Evolutionary conservation across 768 basidiomycete species (phyloP).

Genomic region (Phylloporus sp.): DNA sequence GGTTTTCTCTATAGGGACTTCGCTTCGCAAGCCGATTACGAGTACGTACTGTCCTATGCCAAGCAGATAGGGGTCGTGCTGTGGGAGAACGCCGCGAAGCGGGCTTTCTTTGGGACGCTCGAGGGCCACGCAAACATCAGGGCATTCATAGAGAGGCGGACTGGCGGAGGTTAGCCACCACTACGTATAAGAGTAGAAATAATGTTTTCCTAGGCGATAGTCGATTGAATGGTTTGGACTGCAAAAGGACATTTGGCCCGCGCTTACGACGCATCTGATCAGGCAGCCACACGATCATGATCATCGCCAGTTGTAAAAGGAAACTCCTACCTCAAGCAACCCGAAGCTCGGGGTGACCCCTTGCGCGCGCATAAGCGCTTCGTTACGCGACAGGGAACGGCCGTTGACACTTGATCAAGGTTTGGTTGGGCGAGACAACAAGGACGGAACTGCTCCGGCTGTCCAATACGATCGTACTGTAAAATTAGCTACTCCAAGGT

Average conservation of each 20-base stretch:
- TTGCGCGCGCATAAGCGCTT: not conserved
- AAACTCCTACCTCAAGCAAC: not conserved
- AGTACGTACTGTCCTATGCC: conserved; percentile 81
- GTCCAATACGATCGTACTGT: not conserved
- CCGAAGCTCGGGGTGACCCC: conserved; percentile 16
- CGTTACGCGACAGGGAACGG: conserved; percentile 6
- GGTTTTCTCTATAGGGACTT: conserved; percentile 89
- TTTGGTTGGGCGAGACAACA: not conserved
- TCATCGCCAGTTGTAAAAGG: conserved; percentile 6
- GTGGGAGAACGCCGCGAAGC: conserved; percentile 71
- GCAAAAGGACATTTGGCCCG: not conserved
- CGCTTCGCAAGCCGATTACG: conserved; percentile 81
- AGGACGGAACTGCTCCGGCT: not conserved
- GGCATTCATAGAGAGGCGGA: conserved; percentile 73
- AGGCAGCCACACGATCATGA: conserved; percentile 10
- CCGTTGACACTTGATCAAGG: not conserved
- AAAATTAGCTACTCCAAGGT: conserved; percentile 12
- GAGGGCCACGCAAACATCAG: conserved; percentile 77
- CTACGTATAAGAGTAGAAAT: not conserved
- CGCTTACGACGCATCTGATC: not conserved
- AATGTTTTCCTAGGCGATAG: conserved; percentile 2
- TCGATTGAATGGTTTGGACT: conserved; percentile 1
- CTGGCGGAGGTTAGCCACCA: conserved; percentile 32
- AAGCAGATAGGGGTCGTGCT: conserved; percentile 74
- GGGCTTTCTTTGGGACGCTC: conserved; percentile 78